These are phyloP conservation scores for Davidsoniella neocaledoniae DNA, from an alignment of 2,329 filamentous ascomycete species.

Conservation along the genomic window DNA sequence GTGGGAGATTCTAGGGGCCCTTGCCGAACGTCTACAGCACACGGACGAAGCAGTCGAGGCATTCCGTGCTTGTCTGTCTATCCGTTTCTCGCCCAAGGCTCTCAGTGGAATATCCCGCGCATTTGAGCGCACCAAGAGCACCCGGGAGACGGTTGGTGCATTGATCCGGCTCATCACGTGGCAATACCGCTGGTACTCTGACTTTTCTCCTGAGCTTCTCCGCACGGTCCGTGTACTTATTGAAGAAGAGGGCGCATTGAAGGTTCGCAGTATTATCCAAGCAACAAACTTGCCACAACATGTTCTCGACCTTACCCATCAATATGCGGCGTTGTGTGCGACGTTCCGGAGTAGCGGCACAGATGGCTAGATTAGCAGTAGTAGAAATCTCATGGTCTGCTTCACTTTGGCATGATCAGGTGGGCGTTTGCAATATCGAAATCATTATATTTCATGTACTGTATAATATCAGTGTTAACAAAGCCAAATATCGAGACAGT, in stretches of 20 bases:
- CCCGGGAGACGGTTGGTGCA: constrained; percentile 64
- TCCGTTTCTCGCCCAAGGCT: constrained; percentile 86
- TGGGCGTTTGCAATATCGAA: no score
- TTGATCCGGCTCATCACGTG: constrained; percentile 85
- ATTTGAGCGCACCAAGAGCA: constrained; percentile 63
- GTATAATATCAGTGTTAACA: no score
- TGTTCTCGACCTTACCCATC: constrained; percentile 85
- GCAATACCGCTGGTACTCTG: constrained; percentile 99
- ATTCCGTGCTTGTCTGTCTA: constrained; percentile 71
- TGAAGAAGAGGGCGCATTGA: constrained; percentile 93
- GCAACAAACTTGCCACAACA: constrained; percentile 85
- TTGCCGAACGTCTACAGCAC: constrained; percentile 87
- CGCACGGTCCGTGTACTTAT: constrained; percentile 82
- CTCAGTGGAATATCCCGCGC: constrained; percentile 69
- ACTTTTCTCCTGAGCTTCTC: constrained; percentile 87
- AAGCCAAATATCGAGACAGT: no score
- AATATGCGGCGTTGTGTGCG: constrained; percentile 87
- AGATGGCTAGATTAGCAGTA: constrained; percentile 42
- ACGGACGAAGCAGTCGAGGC: constrained; percentile 83
- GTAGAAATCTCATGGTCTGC: no score
- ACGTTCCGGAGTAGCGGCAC: constrained; percentile 90
- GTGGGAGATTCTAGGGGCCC: constrained; percentile 91
- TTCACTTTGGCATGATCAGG: no score
- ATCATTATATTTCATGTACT: no score
- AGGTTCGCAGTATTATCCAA: constrained; percentile 92